These are phyloP conservation scores for Fusarium veterinarium DNA, from an alignment of 2,329 filamentous ascomycete genomes.

Conservation along the genomic window DNA sequence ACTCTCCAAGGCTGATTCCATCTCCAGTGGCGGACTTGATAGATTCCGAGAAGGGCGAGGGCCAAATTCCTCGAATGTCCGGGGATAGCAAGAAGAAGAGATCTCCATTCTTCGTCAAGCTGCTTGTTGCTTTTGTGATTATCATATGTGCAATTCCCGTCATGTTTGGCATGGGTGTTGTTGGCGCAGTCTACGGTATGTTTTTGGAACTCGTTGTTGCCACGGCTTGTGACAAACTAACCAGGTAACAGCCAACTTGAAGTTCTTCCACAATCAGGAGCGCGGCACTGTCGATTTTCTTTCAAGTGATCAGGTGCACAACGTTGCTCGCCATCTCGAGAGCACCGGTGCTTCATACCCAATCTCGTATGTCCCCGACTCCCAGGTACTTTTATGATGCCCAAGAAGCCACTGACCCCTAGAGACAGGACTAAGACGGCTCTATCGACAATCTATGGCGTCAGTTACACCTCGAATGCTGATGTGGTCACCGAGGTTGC, in stretches of 20 bases:
- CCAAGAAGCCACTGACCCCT: conserved; percentile 14
- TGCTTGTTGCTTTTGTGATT: conserved; percentile 18
- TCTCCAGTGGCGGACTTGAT: conserved; percentile 44
- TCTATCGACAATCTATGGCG: conserved; percentile 49
- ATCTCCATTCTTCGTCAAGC: conserved; percentile 15
- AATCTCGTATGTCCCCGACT: conserved; percentile 48
- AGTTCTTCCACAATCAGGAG: neutral
- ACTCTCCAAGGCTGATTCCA: conserved; percentile 24
- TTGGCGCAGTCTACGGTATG: conserved; percentile 46
- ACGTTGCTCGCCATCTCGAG: conserved; percentile 28
- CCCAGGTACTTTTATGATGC: neutral
- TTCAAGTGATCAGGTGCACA: neutral
- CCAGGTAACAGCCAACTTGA: conserved; percentile 9
- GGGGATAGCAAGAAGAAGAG: conserved; percentile 24
- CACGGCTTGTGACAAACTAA: conserved; percentile 3
- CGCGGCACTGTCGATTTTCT: neutral
- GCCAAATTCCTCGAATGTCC: conserved; percentile 4
- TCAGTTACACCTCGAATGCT: conserved; percentile 36
- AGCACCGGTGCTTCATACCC: conserved; percentile 44
- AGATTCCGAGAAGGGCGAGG: conserved; percentile 43
- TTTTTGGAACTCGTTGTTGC: neutral
- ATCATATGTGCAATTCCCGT: conserved; percentile 27
- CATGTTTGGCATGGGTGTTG: conserved; percentile 47
- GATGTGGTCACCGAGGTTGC: conserved; percentile 35
- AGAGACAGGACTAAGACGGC: conserved; percentile 48